Base-by-base conservation (phyloP, 2,329 filamentous ascomycete species). In the Microdochium nivale region DNA sequence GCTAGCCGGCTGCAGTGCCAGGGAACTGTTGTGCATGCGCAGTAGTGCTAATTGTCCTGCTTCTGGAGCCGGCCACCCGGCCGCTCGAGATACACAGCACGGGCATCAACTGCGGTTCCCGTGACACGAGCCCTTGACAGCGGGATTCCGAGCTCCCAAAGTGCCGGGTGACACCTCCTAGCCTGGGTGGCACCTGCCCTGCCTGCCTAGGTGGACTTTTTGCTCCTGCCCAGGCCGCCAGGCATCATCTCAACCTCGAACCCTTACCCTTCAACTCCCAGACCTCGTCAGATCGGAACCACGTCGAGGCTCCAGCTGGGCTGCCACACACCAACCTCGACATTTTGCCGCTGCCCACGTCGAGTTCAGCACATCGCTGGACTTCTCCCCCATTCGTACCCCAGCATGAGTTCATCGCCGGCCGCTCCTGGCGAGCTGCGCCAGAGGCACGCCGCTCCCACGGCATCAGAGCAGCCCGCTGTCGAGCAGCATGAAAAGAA, bases 401-500 rank as follows among this genome's bases (percentile, higher is more conserved):
- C 19, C 40, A 44, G 8, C 3, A 44, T 44, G 40, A 44, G 40
- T 19, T 23, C 40, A 11, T 23, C 40, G 21, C 33, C 33, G 4
- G 40, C 40, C 40, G 40, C n/a, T 25, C 52, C 47, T 25, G 60
- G 58, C 52, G 61, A 62, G 51, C 50, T 66, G 48, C 64, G 62
- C 56, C 63, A 56, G 44, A 57, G 63, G 50, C 62, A 59, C 49
- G 47, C 53, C 23, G 52, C 53, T 9, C 50, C 40, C 19, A 19
- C 40, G 19, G 40, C 5, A 19, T 19, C 40, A 4, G 40, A 19
- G 16, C 40, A 58, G 37, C 40, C 54, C 30, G 51, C 52, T 40
- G 54, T 47, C 40, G 49, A 53, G 55, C 47, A 55, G 56, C 21
- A 51, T 53, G 49, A 54, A 48, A 9, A 44, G 13, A 21, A 53